These are phyloP conservation scores for Remersonia thermophila DNA, from an alignment of 2,329 filamentous ascomycete species.

Conservation along the genomic window DNA sequence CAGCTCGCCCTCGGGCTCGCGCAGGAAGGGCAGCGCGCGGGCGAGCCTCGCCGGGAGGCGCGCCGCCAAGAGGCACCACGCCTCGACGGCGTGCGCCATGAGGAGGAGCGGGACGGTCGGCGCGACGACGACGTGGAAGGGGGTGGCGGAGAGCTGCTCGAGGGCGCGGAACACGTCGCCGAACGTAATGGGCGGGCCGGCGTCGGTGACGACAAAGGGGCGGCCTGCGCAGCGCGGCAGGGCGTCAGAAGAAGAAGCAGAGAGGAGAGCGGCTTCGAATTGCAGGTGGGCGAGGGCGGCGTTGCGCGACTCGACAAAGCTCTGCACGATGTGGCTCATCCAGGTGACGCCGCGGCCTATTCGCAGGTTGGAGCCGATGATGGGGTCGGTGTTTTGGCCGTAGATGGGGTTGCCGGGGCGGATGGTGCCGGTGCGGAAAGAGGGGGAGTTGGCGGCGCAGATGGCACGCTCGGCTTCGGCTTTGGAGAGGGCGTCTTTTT, in stretches of 20 bases:
- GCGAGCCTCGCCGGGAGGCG: constrained; percentile 12
- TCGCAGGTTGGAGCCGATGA: constrained; percentile 29
- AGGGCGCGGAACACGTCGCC: constrained; percentile 28
- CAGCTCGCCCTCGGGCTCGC: constrained; percentile 25
- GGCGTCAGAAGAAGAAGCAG: constrained; percentile 7
- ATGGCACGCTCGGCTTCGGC: constrained; percentile 39
- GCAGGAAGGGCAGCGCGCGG: constrained; percentile 12
- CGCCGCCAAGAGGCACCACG: constrained; percentile 21
- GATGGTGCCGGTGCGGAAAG: constrained; percentile 41
- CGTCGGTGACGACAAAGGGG: constrained; percentile 39
- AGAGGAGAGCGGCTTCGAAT: constrained; percentile 35
- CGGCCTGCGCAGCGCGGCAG: constrained; percentile 29
- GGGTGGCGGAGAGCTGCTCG: constrained; percentile 20
- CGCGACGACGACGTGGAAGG: constrained; percentile 22
- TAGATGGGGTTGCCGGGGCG: constrained; percentile 43
- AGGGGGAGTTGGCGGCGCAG: constrained; percentile 28
- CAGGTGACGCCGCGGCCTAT: constrained; percentile 29
- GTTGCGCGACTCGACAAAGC: constrained; percentile 38
- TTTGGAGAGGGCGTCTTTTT: constrained; percentile 34
- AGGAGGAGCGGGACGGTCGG: constrained; percentile 25
- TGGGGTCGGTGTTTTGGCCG: constrained; percentile 32
- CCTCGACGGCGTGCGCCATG: constrained; percentile 27
- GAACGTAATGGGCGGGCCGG: constrained; percentile 31
- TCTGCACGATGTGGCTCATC: constrained; percentile 33
- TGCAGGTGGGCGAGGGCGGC: constrained; percentile 41